Evolutionary conservation across 352 stramenopile species (phyloP).

Genomic region (Blastocystis sp.): DNA sequence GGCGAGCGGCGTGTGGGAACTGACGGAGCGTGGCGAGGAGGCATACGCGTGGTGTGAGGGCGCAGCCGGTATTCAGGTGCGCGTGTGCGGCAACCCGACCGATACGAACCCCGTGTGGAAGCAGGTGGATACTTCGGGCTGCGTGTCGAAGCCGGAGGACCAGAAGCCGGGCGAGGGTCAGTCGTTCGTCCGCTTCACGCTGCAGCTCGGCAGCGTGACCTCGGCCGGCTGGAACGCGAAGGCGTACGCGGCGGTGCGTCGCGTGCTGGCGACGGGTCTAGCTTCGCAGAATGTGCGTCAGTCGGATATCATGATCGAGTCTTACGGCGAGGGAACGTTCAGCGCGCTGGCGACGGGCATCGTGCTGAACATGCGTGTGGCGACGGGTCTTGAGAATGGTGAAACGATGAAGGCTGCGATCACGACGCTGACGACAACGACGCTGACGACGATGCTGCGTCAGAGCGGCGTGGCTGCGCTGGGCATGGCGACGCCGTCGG

Average conservation of each 20-base stretch:
- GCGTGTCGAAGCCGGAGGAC: background rate
- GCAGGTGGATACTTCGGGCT: conserved; percentile 4
- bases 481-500: background rate
- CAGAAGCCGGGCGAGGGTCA: conserved; percentile 39
- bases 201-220: conserved; percentile 25
- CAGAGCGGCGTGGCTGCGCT: background rate
- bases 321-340: background rate
- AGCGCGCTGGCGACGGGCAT: conserved; percentile 24
- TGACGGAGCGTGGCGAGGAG: conserved; percentile 9
- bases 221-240: background rate
- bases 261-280: conserved; percentile 12
- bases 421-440: background rate
- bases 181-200: conserved; percentile 25
- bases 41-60: conserved; percentile 33
- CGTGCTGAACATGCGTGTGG: background rate
- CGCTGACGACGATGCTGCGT: conserved; percentile 20
- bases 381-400: background rate
- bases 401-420: background rate
- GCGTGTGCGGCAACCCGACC: background rate
- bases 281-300: background rate
- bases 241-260: conserved; percentile 30
- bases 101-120: conserved; percentile 12
- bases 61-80: conserved; percentile 3
- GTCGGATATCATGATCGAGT: background rate
- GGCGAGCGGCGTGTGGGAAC: background rate